These are phyloP conservation scores for Pyricularia sp. DNA, from an alignment of 2,329 filamentous ascomycete species.

Conservation along the genomic window DNA sequence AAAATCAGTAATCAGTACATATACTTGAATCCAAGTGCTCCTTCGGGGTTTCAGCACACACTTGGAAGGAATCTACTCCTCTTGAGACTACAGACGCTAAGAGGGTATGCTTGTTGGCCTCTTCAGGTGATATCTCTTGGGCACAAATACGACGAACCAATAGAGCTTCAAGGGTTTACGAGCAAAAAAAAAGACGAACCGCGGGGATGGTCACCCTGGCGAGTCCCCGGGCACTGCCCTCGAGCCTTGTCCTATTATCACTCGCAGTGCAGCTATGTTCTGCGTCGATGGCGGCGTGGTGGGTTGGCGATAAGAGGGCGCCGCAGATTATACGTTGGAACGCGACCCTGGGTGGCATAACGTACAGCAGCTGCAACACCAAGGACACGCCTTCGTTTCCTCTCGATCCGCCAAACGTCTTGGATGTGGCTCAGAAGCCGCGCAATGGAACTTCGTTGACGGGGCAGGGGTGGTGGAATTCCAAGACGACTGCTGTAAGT, in stretches of 20 bases:
- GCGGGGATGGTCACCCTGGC: neutral
- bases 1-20: neutral
- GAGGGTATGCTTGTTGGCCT: neutral
- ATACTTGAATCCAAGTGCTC: neutral
- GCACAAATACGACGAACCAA: neutral
- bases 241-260: constrained; percentile 5
- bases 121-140: neutral
- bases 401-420: constrained; percentile 16
- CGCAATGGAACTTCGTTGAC: constrained; percentile 21
- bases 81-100: neutral
- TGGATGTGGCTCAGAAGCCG: constrained; percentile 15
- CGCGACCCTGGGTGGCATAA: constrained; percentile 19
- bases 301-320: constrained; percentile 9
- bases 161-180: neutral
- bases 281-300: constrained; percentile 21
- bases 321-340: constrained; percentile 23
- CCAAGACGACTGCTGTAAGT: constrained; percentile 17
- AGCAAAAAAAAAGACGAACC: neutral
- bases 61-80: neutral
- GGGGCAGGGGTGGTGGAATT: constrained; percentile 20
- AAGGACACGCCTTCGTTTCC: constrained; percentile 19
- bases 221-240: neutral
- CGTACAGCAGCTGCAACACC: constrained; percentile 23
- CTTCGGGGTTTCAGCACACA: neutral
- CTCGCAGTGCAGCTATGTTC: constrained; percentile 5